Conservation (phyloP, 495 filamentous ascomycete genomes). For the Corynascus novoguineensis region DNA sequence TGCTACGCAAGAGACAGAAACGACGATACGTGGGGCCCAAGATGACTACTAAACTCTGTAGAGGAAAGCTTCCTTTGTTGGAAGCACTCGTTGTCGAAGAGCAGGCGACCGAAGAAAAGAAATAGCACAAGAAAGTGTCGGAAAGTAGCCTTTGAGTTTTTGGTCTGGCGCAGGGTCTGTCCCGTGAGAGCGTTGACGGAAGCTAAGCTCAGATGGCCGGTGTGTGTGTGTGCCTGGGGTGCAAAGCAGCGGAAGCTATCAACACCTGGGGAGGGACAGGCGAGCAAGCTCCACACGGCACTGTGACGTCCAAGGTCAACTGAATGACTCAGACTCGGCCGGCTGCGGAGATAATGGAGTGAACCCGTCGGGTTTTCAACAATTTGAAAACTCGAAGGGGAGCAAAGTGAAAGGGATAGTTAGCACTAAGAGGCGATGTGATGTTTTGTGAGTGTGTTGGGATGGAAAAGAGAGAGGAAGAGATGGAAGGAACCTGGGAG, state of each 20-base stretch:
- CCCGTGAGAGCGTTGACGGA: background rate
- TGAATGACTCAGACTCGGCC: constrained; percentile 37
- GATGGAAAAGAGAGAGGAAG: constrained; percentile 17
- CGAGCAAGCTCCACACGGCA: constrained; percentile 26
- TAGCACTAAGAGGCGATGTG: constrained; percentile 8
- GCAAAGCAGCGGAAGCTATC: constrained; percentile 7
- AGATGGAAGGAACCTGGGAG: constrained; percentile 18
- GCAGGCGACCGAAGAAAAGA: background rate
- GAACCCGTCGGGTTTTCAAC: background rate
- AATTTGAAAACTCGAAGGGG: background rate
- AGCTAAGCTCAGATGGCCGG: background rate
- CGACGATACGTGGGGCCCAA: background rate
- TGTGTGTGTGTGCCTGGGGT: background rate
- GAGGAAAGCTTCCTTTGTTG: constrained; percentile 14
- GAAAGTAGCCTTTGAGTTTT: constrained; percentile 10
- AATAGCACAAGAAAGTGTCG: background rate
- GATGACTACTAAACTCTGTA: background rate
- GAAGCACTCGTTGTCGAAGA: constrained; percentile 1
- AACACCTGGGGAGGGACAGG: constrained; percentile 12
- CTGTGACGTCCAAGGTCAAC: constrained; percentile 36
- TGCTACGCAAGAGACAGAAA: background rate
- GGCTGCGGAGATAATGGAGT: constrained; percentile 12
- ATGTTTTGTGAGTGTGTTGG: background rate
- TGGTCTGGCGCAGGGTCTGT: constrained; percentile 11
- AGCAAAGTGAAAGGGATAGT: background rate